A percentile compares a stretch with the other conserved stretches of the same genome.
Evolutionary conservation across 2,329 filamentous ascomycete species (phyloP).

Genomic region (Aureobasidium sp.): DNA sequence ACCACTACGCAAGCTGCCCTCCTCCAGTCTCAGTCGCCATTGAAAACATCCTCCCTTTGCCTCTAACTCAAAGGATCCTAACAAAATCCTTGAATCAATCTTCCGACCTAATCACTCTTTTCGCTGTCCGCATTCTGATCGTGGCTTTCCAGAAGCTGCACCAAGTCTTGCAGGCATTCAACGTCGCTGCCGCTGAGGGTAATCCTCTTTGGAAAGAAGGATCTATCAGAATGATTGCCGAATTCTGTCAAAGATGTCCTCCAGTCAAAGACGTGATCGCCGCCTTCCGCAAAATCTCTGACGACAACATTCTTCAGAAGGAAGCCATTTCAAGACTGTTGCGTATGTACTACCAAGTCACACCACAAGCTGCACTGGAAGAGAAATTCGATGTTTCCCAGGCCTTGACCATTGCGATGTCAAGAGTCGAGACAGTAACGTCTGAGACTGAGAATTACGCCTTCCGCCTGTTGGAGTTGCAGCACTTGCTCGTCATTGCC

Average conservation of each 20-base stretch:
- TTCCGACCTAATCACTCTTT: conserved; percentile 72
- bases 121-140: conserved; percentile 71
- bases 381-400: conserved; percentile 84
- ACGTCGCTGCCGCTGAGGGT: conserved; percentile 34
- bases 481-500: conserved; percentile 73
- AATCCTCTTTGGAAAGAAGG: conserved; percentile 59
- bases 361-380: conserved; percentile 69
- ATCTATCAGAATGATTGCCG: conserved; percentile 55
- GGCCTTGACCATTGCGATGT: conserved; percentile 60
- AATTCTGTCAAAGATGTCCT: conserved; percentile 72
- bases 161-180: conserved; percentile 53
- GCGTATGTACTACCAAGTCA: conserved; percentile 73
- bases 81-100: conserved; percentile 70
- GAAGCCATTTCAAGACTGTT: conserved; percentile 73
- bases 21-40: conserved; percentile 72
- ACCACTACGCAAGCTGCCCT: conserved; percentile 55
- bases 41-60: conserved; percentile 77
- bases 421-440: conserved; percentile 42
- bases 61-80: conserved; percentile 71
- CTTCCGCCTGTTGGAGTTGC: conserved; percentile 63
- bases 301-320: conserved; percentile 63
- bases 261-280: conserved; percentile 72
- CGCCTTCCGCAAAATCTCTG: conserved; percentile 59
- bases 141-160: conserved; percentile 71
- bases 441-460: conserved; percentile 30